Conservation (phyloP, 2,329 filamentous ascomycete genomes). For the Hirsutella rhossiliensis region DNA sequence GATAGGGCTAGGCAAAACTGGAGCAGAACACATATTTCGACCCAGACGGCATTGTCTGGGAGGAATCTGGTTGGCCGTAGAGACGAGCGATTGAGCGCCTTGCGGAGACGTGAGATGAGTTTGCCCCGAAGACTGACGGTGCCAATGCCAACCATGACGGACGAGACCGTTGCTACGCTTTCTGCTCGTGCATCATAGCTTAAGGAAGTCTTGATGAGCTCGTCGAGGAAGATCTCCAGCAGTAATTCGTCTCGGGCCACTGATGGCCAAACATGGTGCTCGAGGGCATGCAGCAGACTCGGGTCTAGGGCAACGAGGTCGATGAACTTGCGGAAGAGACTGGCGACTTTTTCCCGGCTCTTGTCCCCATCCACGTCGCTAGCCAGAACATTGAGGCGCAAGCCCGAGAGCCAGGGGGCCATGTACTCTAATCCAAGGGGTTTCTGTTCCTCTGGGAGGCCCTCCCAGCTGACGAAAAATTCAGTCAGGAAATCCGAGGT, state of each 20-base stretch:
- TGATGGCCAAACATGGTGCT: conserved; percentile 53
- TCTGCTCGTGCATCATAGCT: conserved; percentile 45
- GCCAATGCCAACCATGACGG: conserved; percentile 50
- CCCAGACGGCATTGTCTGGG: conserved; percentile 56
- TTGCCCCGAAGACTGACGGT: conserved; percentile 55
- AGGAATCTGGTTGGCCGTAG: conserved; percentile 52
- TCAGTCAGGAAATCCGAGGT: conserved; percentile 61
- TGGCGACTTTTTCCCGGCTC: conserved; percentile 50
- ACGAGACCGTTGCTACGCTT: conserved; percentile 46
- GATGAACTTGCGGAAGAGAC: conserved; percentile 53
- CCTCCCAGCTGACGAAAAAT: conserved; percentile 62
- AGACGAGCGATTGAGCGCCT: conserved; percentile 55
- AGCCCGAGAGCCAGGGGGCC: conserved; percentile 53
- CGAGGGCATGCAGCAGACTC: conserved; percentile 45
- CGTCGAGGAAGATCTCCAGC: conserved; percentile 55
- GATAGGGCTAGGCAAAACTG: conserved; percentile 55
- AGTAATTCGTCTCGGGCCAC: conserved; percentile 54
- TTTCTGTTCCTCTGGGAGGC: conserved; percentile 54
- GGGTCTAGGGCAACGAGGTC: conserved; percentile 52
- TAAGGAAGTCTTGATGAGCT: conserved; percentile 52
- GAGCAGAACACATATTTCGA: conserved; percentile 55
- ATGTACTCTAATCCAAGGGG: conserved; percentile 57
- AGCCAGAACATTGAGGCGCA: conserved; percentile 47
- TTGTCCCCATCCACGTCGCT: conserved; percentile 53
- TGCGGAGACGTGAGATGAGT: conserved; percentile 52